A percentile compares a stretch with the other conserved stretches of the same genome.
These are phyloP conservation scores for Drosera spatulata DNA, from an alignment of 179 eudicot species.

Conservation along the genomic window DNA sequence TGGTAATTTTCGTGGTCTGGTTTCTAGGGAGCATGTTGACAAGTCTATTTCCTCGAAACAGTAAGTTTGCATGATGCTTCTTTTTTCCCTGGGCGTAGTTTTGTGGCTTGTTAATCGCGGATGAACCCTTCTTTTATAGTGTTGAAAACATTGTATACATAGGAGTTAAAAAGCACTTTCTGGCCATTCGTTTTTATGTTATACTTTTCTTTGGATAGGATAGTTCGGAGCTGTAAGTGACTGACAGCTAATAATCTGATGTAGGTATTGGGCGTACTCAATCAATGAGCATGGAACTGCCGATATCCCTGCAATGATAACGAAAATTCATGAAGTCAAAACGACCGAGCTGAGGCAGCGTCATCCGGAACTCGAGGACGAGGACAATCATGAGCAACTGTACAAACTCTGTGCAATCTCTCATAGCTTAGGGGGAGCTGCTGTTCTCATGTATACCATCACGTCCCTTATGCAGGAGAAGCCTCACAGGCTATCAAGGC, in stretches of 20 bases:
- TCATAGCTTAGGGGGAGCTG: constrained; percentile 97
- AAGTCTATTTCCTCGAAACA: constrained; percentile 67
- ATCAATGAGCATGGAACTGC: constrained; percentile 90
- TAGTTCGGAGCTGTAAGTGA: too few species aligned
- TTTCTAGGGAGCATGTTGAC: constrained; percentile 84
- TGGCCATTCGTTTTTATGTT: too few species aligned
- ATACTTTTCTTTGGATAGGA: too few species aligned
- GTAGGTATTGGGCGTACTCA: constrained; percentile 92
- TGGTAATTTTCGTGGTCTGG: constrained; percentile 89
- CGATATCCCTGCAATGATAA: constrained; percentile 85
- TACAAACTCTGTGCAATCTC: constrained; percentile 75
- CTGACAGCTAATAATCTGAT: not conserved
- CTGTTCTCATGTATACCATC: constrained; percentile 61
- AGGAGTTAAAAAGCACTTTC: too few species aligned
- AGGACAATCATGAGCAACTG: constrained; percentile 35
- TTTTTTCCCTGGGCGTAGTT: too few species aligned
- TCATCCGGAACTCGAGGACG: constrained; percentile 29
- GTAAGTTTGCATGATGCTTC: constrained; percentile 34
- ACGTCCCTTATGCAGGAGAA: constrained; percentile 54
- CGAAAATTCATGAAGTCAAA: constrained; percentile 83
- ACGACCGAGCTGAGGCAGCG: constrained; percentile 46
- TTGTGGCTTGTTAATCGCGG: too few species aligned
- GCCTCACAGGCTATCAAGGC: constrained; percentile 76
- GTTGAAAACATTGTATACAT: too few species aligned
- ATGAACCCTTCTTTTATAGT: too few species aligned